Conservation (phyloP, 257 asterid species). For the Gentiana dahurica region DNA sequence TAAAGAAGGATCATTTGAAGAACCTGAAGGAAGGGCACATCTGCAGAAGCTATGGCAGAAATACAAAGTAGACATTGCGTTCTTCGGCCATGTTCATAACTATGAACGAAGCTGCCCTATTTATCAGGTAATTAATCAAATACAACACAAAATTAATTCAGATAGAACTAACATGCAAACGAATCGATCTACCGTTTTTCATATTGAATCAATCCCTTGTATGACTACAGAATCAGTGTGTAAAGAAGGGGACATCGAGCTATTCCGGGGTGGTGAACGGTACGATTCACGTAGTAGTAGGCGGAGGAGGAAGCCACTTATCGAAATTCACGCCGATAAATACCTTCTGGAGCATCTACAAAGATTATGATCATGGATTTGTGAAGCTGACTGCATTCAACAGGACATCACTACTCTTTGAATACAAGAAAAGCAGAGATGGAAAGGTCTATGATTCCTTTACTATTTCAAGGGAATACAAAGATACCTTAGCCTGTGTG, state of each 20-base stretch:
- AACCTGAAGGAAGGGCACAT: slow-evolving; percentile 41
- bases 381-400: slow-evolving; percentile 53
- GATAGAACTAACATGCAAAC: no score
- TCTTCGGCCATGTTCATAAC: slow-evolving; percentile 40
- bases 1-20: slow-evolving; percentile 30
- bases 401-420: slow-evolving; percentile 49
- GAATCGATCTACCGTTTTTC: no score
- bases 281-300: slow-evolving; percentile 62
- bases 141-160: no score
- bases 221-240: slow-evolving; percentile 41
- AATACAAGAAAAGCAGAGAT: slow-evolving; percentile 60
- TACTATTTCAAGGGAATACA: slow-evolving; percentile 63
- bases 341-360: slow-evolving; percentile 26
- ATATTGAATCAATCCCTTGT: no score
- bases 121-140: slow-evolving; percentile 24
- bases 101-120: slow-evolving; percentile 37
- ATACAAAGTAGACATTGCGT: slow-evolving; percentile 35
- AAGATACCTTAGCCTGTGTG: slow-evolving; percentile 65
- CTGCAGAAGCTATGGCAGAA: slow-evolving; percentile 41
- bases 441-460: slow-evolving; percentile 68
- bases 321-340: slow-evolving; percentile 39
- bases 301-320: slow-evolving; percentile 62
- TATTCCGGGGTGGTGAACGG: slow-evolving; percentile 60
- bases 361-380: slow-evolving; percentile 43
- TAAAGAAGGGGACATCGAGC: slow-evolving; percentile 31